Conservation (phyloP, 1,284 basidiomycete genomes). For the Apiotrichum brassicae region DNA sequence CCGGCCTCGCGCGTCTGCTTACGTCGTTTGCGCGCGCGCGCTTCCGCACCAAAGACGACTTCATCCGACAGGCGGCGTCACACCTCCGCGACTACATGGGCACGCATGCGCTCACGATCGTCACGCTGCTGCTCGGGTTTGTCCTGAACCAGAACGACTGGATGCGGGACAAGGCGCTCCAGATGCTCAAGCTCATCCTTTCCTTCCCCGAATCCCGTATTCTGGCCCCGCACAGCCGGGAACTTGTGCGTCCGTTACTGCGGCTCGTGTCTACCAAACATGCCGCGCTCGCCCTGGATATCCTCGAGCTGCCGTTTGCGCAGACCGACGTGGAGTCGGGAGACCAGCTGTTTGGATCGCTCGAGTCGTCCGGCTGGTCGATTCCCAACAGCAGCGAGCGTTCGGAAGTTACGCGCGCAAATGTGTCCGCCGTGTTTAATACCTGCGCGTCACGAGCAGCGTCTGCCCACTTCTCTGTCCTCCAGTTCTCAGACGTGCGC, state of each 20-base stretch:
- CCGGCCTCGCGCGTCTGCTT: constrained; percentile 75
- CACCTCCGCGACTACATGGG: constrained; percentile 72
- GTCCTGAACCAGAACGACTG: constrained; percentile 79
- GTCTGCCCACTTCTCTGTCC: constrained; percentile 44
- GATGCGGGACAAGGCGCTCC: constrained; percentile 75
- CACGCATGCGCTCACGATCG: constrained; percentile 61
- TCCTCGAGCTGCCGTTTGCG: constrained; percentile 79
- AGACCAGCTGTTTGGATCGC: constrained; percentile 81
- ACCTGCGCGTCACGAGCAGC: constrained; percentile 59
- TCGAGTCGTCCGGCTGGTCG: constrained; percentile 78
- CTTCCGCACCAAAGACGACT: constrained; percentile 89
- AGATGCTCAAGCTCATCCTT: constrained; percentile 81
- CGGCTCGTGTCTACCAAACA: constrained; percentile 79
- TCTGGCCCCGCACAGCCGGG: constrained; percentile 69
- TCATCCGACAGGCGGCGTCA: constrained; percentile 79
- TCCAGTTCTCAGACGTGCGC: constrained; percentile 40
- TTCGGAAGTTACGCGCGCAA: constrained; percentile 61
- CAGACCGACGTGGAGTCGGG: constrained; percentile 67
- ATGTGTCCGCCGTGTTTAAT: constrained; percentile 75
- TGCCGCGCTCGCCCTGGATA: constrained; percentile 76
- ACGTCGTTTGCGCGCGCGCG: constrained; percentile 78
- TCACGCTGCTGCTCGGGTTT: constrained; percentile 74
- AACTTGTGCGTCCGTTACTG: constrained; percentile 82
- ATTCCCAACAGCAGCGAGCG: constrained; percentile 61
- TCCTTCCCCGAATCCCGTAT: constrained; percentile 73